Conservation (phyloP, 352 stramenopile species). For the Phytophthora parvispora region DNA sequence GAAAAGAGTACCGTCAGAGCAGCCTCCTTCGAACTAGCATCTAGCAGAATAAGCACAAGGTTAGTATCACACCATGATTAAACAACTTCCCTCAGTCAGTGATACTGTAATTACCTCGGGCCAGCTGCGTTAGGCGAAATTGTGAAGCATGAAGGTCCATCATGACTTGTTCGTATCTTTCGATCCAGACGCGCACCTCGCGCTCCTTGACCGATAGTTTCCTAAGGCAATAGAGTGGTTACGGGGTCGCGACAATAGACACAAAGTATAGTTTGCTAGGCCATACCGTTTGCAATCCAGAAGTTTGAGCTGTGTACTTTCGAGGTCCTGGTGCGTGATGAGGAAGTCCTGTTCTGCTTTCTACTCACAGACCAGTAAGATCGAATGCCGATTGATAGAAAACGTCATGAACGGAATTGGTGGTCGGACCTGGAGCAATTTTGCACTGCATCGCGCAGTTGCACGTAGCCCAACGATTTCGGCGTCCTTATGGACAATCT, state of each 20-base stretch:
- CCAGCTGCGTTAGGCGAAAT: slow-evolving; percentile 71
- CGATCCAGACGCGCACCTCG: slow-evolving; percentile 78
- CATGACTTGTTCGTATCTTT: slow-evolving; percentile 89
- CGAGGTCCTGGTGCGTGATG: slow-evolving; percentile 69
- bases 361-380: slow-evolving; percentile 22
- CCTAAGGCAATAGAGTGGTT: no score
- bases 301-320: slow-evolving; percentile 74
- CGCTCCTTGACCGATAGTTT: slow-evolving; percentile 58
- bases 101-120: slow-evolving; percentile 48
- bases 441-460: slow-evolving; percentile 72
- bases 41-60: slow-evolving; percentile 27
- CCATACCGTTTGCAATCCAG: slow-evolving; percentile 74
- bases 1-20: slow-evolving; percentile 55
- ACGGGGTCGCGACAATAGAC: no score
- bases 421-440: slow-evolving; percentile 68
- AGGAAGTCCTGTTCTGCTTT: slow-evolving; percentile 84
- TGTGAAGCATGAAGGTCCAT: slow-evolving; percentile 84
- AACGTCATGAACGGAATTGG: no score
- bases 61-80: not conserved
- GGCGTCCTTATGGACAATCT: slow-evolving; percentile 76
- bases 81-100: not conserved
- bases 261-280: no score
- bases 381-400: no score
- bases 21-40: slow-evolving; percentile 72
- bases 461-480: slow-evolving; percentile 74